Evolutionary conservation across 768 basidiomycete species (phyloP).

Genomic region (Pluteus cervinus): DNA sequence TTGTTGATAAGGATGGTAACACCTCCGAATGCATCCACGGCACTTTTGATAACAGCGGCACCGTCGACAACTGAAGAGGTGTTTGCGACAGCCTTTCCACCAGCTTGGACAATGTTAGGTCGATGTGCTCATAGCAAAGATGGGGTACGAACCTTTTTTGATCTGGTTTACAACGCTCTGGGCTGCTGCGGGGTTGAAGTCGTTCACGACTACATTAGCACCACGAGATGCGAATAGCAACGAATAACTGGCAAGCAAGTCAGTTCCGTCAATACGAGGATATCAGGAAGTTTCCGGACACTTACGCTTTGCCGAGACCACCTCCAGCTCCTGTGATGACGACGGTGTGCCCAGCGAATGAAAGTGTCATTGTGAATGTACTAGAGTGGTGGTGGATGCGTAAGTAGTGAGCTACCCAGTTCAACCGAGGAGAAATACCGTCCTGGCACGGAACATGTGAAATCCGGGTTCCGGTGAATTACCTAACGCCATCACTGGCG

Average conservation of each 20-base stretch:
- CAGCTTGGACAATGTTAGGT: slow-evolving; percentile 42
- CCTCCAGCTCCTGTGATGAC: slow-evolving; percentile 95
- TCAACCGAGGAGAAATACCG: no score
- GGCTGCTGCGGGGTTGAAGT: slow-evolving; percentile 82
- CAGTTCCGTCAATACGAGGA: slow-evolving; percentile 3
- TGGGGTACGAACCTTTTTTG: slow-evolving; percentile 46
- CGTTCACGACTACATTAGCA: slow-evolving; percentile 93
- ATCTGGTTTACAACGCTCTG: slow-evolving; percentile 93
- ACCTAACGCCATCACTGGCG: no score
- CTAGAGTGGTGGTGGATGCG: no score
- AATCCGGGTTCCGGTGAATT: slow-evolving; percentile 2
- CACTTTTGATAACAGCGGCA: slow-evolving; percentile 77
- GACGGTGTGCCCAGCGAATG: slow-evolving; percentile 87
- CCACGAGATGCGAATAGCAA: slow-evolving; percentile 89
- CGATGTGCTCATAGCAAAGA: not conserved
- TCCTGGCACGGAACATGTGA: slow-evolving; percentile 15
- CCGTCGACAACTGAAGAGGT: slow-evolving; percentile 86
- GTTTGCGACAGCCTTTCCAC: slow-evolving; percentile 85
- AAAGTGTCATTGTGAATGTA: slow-evolving; percentile 41
- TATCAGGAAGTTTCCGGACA: slow-evolving; percentile 9
- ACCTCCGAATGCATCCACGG: slow-evolving; percentile 77
- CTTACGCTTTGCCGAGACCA: slow-evolving; percentile 88
- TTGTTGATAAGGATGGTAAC: slow-evolving; percentile 94
- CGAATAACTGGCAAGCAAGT: slow-evolving; percentile 59
- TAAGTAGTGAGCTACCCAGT: no score